Percentiles rank a stretch among this genome's conserved stretches.
Conservation (phyloP, 2,329 filamentous ascomycete genomes). For the Exophiala dermatitidis region DNA sequence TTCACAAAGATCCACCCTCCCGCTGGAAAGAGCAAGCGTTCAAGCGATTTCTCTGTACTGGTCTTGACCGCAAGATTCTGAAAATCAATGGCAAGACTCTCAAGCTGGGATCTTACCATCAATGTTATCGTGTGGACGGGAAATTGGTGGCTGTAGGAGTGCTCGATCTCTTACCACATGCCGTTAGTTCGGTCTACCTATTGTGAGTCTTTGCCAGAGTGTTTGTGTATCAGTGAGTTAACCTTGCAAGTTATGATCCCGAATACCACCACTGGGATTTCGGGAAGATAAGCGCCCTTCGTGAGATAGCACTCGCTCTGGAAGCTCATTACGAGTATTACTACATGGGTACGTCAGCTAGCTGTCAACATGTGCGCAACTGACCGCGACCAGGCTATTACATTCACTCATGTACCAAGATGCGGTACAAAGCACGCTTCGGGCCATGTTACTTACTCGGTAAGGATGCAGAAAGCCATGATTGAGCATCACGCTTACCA, state of each 20-base stretch:
- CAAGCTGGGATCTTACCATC: slow-evolving; percentile 45
- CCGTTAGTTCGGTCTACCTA: slow-evolving; percentile 45
- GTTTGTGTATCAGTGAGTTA: neutral
- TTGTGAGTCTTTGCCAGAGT: slow-evolving; percentile 33
- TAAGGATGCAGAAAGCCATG: slow-evolving; percentile 26
- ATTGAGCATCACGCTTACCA: neutral
- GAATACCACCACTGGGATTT: slow-evolving; percentile 55
- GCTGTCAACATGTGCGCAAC: neutral
- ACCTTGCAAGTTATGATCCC: slow-evolving; percentile 47
- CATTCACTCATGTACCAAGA: slow-evolving; percentile 51
- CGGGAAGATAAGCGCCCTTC: slow-evolving; percentile 56
- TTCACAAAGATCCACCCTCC: slow-evolving; percentile 41
- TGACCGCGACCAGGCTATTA: slow-evolving; percentile 45
- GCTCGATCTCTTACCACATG: slow-evolving; percentile 41
- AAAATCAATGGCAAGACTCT: slow-evolving; percentile 34
- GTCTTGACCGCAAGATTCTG: slow-evolving; percentile 36
- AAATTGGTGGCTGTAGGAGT: slow-evolving; percentile 44
- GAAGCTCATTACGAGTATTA: slow-evolving; percentile 54
- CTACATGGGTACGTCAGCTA: slow-evolving; percentile 50
- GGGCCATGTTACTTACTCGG: slow-evolving; percentile 44
- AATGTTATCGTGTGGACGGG: slow-evolving; percentile 46
- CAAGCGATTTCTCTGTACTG: slow-evolving; percentile 43
- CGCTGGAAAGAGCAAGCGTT: slow-evolving; percentile 41
- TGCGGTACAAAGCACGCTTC: slow-evolving; percentile 45
- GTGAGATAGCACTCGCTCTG: slow-evolving; percentile 51